Evolutionary conservation across 306 rosid species (phyloP).

Genomic region (Astragalus membranaceus): DNA sequence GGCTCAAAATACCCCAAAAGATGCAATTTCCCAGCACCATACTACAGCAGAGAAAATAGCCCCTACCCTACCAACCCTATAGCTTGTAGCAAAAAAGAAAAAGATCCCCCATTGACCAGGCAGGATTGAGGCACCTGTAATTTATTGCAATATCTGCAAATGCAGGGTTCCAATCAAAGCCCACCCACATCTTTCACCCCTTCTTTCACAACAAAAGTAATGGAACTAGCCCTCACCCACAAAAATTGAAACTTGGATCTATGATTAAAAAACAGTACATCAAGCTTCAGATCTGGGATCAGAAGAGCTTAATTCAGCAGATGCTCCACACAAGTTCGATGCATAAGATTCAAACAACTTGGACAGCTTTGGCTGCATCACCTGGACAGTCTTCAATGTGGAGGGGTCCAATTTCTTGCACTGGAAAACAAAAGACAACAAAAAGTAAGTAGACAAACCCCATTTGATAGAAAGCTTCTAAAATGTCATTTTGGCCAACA

Average conservation of each 20-base stretch:
- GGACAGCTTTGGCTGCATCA: constrained; percentile 64
- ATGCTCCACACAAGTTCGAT: constrained; percentile 46
- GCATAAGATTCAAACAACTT: constrained; percentile 56
- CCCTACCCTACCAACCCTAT: constrained; percentile 51
- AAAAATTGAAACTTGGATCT: constrained; percentile 56
- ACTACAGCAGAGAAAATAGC: constrained; percentile 56
- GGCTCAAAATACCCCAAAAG: constrained; percentile 69
- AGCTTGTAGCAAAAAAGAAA: constrained; percentile 35
- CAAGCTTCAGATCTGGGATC: constrained; percentile 71
- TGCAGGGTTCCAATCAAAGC: constrained; percentile 70
- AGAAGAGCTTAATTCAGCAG: constrained; percentile 61
- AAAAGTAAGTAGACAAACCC: constrained; percentile 6
- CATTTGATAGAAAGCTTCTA: background rate
- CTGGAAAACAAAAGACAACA: constrained; percentile 35
- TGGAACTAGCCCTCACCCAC: constrained; percentile 61
- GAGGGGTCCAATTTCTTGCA: constrained; percentile 48
- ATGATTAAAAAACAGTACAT: constrained; percentile 30
- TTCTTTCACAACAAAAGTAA: constrained; percentile 42
- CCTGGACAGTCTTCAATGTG: constrained; percentile 42
- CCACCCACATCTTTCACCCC: constrained; percentile 45
- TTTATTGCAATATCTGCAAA: constrained; percentile 95
- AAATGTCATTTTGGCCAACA: background rate
- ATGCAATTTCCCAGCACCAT: constrained; percentile 60
- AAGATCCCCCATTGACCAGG: constrained; percentile 34
- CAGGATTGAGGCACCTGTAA: constrained; percentile 77